Base-by-base conservation (phyloP, 805 yeast genomes). In the Wickerhamomyces bisporus region DNA sequence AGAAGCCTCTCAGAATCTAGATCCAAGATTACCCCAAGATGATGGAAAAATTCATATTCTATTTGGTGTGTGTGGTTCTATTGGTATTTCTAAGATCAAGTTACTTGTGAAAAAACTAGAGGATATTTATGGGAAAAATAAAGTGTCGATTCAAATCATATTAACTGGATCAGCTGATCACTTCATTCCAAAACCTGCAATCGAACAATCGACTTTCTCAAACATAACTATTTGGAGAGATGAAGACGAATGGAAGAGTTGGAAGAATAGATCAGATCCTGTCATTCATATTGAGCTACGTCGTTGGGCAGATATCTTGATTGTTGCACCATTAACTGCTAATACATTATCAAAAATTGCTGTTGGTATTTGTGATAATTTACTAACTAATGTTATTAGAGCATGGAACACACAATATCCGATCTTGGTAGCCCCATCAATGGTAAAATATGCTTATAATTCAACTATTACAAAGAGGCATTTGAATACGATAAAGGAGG, bases 391-490 rank as follows among this genome's bases (percentile, higher is more conserved):
- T 55, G 94, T 89, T 16, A 75, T 93, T 14, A 71, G 98, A 43
- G 96, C 96, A 2, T 91, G 98, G 98, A 89, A 93, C 61, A 84
- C 95, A 0, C 77, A 83, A 34, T 81, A 81, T 47, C 98, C 98
- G 3, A 80, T 91, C 7, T 65, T 91, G 29, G 66, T 88, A 47
- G 98, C 98, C 1, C 98, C 98, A 6, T 89, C 96, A 2, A 91
- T 91, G 98, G 87, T 86, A 25, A 84, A 94, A 41, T 81, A 86
- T 56, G 86, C 95, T 49, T 91, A 91, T 64, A 87, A 84, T 53
- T 85, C 94, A 36, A 82, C 91, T 3, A 77, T 88, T 32, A 91
- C 98, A 1, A 86, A 82, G 57, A 77, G 85, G 47, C 97, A 91
- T 47, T 66, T 91, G 44, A 71, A 77, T 42, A 66, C 82, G 26